Percentiles rank a stretch among this genome's conserved stretches.
phyloP scores from a whole-genome alignment of 2,329 filamentous ascomycete species.

The Phoma herbarum region DNA sequence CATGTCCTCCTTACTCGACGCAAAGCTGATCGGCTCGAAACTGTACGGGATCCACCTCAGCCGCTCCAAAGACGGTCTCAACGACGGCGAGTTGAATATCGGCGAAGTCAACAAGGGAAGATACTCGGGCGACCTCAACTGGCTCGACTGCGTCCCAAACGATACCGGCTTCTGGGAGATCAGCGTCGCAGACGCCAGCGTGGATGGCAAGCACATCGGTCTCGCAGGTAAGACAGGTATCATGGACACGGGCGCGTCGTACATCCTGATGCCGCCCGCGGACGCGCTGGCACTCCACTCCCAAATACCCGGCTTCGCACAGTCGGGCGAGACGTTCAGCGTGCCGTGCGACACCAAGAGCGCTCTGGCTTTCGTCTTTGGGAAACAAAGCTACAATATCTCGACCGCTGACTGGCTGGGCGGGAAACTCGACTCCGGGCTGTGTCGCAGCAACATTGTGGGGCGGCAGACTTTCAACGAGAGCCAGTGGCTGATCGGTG shows the following conservation, averaged over 20 bases:
- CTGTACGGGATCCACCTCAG: conserved; percentile 76
- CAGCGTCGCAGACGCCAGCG: conserved; percentile 67
- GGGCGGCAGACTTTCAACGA: conserved; percentile 71
- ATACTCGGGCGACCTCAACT: conserved; percentile 73
- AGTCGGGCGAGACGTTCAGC: conserved; percentile 69
- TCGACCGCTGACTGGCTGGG: conserved; percentile 76
- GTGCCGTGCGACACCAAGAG: conserved; percentile 76
- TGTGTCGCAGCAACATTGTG: conserved; percentile 75
- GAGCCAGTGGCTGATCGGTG: conserved; percentile 80
- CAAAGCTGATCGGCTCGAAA: conserved; percentile 68
- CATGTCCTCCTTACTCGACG: conserved; percentile 67
- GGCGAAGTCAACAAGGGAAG: conserved; percentile 73
- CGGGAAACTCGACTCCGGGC: conserved; percentile 45
- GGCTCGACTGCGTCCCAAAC: conserved; percentile 63
- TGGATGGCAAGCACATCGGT: conserved; percentile 63
- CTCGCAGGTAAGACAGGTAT: conserved; percentile 68
- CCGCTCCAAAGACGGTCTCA: conserved; percentile 69
- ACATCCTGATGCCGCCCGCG: conserved; percentile 73
- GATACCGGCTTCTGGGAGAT: conserved; percentile 75
- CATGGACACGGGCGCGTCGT: conserved; percentile 86
- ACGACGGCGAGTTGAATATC: conserved; percentile 80
- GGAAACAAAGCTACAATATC: conserved; percentile 71
- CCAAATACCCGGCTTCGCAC: conserved; percentile 68
- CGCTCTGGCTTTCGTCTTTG: conserved; percentile 72
- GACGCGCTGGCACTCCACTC: conserved; percentile 75